Conservation (phyloP, 108 stramenopile species). For the Cylindrotheca fusiformis region DNA sequence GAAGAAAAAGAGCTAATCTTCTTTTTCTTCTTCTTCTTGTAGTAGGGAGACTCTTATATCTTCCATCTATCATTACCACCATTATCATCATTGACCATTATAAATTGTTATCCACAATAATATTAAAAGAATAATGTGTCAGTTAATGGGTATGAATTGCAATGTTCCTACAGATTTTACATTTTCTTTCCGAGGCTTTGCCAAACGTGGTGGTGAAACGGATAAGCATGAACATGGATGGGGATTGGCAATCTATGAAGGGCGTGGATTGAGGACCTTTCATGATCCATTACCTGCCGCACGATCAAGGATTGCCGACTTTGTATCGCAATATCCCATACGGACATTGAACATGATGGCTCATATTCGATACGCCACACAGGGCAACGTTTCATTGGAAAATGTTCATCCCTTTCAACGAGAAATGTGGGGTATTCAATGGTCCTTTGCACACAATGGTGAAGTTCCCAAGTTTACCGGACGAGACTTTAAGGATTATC, state of each 20-base stretch:
- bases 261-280: slow-evolving; percentile 61
- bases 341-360: slow-evolving; percentile 72
- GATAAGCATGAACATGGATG: slow-evolving; percentile 80
- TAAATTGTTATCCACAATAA: too few relatives aligned
- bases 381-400: slow-evolving; percentile 61
- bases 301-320: slow-evolving; percentile 56
- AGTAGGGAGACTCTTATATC: too few relatives aligned
- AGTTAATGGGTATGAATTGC: slow-evolving; percentile 77
- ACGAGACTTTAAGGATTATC: background rate
- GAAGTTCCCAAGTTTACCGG: slow-evolving; percentile 57
- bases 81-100: too few relatives aligned
- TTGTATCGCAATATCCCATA: slow-evolving; percentile 7
- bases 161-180: slow-evolving; percentile 75
- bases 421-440: slow-evolving; percentile 75
- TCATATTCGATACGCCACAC: slow-evolving; percentile 85
- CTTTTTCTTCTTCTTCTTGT: too few relatives aligned
- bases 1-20: too few relatives aligned
- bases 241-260: slow-evolving; percentile 69
- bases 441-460: slow-evolving; percentile 81
- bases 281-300: slow-evolving; percentile 62
- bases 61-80: too few relatives aligned
- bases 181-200: slow-evolving; percentile 80
- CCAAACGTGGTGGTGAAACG: slow-evolving; percentile 80
- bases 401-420: slow-evolving; percentile 87
- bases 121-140: slow-evolving; percentile 50